Base-by-base conservation (phyloP, 805 yeast genomes). In the Nakazawaea wickerhamii region DNA sequence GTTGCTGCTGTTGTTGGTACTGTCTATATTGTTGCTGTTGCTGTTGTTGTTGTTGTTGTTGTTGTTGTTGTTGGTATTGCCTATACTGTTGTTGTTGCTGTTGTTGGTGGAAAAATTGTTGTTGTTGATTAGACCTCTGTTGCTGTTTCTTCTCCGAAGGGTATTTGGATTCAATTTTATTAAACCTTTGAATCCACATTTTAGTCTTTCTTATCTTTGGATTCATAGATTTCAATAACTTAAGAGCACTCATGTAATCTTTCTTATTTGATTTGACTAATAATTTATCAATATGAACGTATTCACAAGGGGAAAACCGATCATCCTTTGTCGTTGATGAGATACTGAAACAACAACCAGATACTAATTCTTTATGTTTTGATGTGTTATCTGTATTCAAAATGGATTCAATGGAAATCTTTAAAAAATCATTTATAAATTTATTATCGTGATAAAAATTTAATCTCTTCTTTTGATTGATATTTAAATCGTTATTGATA, bases 61-160 rank as follows among this genome's bases (percentile, higher is more conserved):
- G 63, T 26, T 59, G 65, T 22, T 60, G 65, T 36, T 61, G 68
- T 22, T 59, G 65, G 17, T 61, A 65, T 14, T 67, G 71, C 34
- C 71, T 72, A 15, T 68, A 75, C 30, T 72, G 75, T 20, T 66
- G 70, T 37, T 68, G 70, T 36, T 63, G 68, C 38, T 66, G 73
- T 30, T 62, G 65, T 28, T 65, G 70, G 26, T 62, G 67, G 36
- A 59, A 64, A 25, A 59, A 63, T 22, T 63, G 64, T 41, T 62
- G 65, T 44, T 58, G 63, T 45, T 57, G 65, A 9, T 28, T n/a
- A 10, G 31, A 28, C 11, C n/a, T 28, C 14, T 28, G 31, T 13
- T 28, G 31, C 14, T 28, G 31, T n/a, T 28, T 28, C 3, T 8
- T 8, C 31, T 47, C 53, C 57, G 33, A 63, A 63, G 55, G 63